These are phyloP conservation scores for Boletus vermiculosoides DNA, from an alignment of 768 basidiomycete genomes.

Conservation along the genomic window DNA sequence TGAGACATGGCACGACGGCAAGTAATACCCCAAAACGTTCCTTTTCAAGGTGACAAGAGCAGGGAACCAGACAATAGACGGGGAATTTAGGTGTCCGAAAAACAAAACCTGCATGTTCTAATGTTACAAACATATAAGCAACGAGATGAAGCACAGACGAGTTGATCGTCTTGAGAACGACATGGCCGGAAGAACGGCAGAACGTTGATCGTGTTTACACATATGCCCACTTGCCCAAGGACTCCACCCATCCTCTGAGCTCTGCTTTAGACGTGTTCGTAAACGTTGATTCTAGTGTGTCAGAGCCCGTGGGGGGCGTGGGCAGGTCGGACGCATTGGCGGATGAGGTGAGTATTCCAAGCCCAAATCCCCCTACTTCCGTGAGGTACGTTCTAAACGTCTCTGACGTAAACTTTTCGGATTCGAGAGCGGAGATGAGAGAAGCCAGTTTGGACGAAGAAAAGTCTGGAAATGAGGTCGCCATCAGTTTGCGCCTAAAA, in stretches of 20 bases:
- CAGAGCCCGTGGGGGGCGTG: constrained; percentile 27
- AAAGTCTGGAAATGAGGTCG: constrained; percentile 54
- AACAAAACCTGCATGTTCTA: not conserved
- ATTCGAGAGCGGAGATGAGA: constrained; percentile 56
- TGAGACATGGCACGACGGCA: not conserved
- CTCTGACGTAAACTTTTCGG: constrained; percentile 33
- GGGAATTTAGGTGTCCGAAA: not conserved
- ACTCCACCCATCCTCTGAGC: constrained; percentile 37
- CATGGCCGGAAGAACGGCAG: not conserved
- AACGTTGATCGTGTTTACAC: constrained; percentile 22
- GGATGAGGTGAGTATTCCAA: constrained; percentile 77
- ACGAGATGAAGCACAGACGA: constrained; percentile 8
- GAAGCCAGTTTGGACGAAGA: constrained; percentile 52
- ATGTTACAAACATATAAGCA: not conserved
- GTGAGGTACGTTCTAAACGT: constrained; percentile 66
- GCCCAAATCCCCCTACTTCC: constrained; percentile 88
- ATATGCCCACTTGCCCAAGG: constrained; percentile 40
- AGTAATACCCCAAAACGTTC: not conserved
- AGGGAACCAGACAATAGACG: too few species aligned
- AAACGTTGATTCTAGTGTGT: constrained; percentile 26
- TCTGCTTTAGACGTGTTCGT: constrained; percentile 25
- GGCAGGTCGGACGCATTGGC: constrained; percentile 13
- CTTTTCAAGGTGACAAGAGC: too few species aligned
- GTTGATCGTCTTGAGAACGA: not conserved
- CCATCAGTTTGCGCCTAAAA: not conserved